phyloP scores from a whole-genome alignment of 208 protist species.

The Wallacemonas sp. region DNA sequence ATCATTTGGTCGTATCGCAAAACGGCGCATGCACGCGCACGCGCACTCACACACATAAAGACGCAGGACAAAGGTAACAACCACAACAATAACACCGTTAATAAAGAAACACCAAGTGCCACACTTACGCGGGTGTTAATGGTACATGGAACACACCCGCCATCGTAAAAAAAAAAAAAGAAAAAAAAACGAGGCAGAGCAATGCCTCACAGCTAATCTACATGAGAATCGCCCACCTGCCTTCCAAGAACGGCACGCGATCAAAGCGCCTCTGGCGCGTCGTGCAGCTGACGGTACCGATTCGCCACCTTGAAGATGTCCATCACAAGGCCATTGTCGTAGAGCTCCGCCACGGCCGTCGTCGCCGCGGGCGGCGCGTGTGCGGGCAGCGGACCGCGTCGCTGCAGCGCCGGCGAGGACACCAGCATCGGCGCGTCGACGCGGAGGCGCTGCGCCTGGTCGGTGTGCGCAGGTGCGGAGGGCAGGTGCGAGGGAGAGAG shows the following conservation, averaged over 20 bases:
- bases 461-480: too few relatives aligned
- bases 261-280: constrained; percentile 6
- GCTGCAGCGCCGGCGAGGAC: not conserved
- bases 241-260: too few relatives aligned
- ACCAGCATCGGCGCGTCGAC: not conserved
- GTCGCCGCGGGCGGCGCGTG: not conserved
- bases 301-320: constrained; percentile 28
- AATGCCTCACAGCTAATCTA: constrained; percentile 4
- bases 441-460: not conserved
- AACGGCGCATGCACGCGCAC: too few relatives aligned
- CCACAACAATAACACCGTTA: too few relatives aligned
- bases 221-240: not conserved
- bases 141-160: too few relatives aligned
- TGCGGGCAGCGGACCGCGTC: not conserved
- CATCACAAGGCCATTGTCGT: constrained; percentile 19
- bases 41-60: too few relatives aligned
- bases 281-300: constrained; percentile 7
- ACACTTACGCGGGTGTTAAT: too few relatives aligned
- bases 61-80: too few relatives aligned
- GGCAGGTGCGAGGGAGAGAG: too few relatives aligned
- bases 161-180: constrained; percentile 20
- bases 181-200: constrained; percentile 19
- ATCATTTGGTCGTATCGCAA: too few relatives aligned
- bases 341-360: not conserved
- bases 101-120: too few relatives aligned